phyloP scores from a whole-genome alignment of 2,329 filamentous ascomycete species.

The Chaetomium strumarium region DNA sequence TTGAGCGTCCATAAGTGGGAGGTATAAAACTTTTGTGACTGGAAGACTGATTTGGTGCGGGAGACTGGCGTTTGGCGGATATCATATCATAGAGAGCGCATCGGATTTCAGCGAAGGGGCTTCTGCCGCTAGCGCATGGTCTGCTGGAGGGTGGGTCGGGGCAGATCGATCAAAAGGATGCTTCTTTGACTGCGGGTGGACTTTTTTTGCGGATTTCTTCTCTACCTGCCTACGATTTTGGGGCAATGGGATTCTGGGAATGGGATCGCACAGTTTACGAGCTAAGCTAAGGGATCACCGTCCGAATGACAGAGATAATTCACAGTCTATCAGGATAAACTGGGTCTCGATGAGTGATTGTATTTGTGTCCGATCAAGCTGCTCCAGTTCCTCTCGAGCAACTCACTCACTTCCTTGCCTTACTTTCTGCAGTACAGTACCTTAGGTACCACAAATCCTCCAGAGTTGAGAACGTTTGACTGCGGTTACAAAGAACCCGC shows the following conservation, averaged over 20 bases:
- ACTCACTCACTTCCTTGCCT: too few relatives aligned
- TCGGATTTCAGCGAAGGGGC: background rate
- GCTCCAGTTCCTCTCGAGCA: too few relatives aligned
- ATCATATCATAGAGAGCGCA: background rate
- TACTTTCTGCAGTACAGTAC: too few relatives aligned
- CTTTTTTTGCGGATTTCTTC: background rate
- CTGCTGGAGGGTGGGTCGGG: background rate
- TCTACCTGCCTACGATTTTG: background rate
- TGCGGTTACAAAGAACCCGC: background rate
- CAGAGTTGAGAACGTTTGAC: background rate
- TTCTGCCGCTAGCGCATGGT: background rate
- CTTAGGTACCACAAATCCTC: background rate
- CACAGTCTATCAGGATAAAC: too few relatives aligned
- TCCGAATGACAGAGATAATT: background rate
- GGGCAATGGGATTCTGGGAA: too few relatives aligned
- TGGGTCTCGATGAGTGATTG: background rate
- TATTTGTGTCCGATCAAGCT: background rate
- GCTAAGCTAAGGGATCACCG: background rate
- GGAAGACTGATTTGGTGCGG: background rate
- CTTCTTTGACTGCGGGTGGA: too few relatives aligned
- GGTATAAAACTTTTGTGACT: background rate
- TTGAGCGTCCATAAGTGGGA: conserved; percentile 13
- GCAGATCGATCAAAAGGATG: background rate
- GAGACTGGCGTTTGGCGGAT: background rate
- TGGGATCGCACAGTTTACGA: too few relatives aligned